Percentiles rank a stretch among this genome's conserved stretches.
phyloP scores from a whole-genome alignment of 1,284 basidiomycete genomes.

The Megacollybia platyphylla region DNA sequence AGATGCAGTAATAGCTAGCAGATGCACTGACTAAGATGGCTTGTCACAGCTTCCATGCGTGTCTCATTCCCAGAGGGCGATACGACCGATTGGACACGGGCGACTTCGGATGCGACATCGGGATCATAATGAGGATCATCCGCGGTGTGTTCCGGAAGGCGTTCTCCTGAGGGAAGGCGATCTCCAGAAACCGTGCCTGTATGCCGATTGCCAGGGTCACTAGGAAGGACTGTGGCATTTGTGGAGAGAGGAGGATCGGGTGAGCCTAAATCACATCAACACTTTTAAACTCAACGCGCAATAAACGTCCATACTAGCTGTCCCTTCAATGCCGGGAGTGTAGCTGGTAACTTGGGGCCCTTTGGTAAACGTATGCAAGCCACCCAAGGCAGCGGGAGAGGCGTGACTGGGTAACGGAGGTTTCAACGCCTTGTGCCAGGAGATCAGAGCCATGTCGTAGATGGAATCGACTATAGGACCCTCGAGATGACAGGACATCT shows the following conservation, averaged over 20 bases:
- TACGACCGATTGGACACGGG: conserved; percentile 10
- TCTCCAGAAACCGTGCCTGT: conserved; percentile 1
- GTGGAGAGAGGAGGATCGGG: neutral
- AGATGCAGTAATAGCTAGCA: neutral
- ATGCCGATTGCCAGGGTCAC: neutral
- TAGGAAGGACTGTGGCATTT: neutral
- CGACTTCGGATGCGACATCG: conserved; percentile 12
- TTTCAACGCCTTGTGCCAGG: conserved; percentile 45
- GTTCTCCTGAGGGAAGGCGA: conserved; percentile 6
- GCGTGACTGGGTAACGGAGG: conserved; percentile 38
- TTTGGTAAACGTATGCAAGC: neutral
- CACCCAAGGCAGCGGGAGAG: conserved; percentile 7
- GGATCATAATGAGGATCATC: conserved; percentile 11
- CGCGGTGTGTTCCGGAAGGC: conserved; percentile 10
- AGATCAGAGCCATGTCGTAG: conserved; percentile 64
- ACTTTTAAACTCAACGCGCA: neutral
- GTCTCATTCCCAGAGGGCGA: conserved; percentile 9
- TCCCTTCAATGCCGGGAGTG: neutral
- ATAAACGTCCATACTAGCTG: neutral
- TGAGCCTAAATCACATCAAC: neutral
- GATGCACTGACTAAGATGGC: conserved; percentile 10
- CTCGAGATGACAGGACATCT: conserved; percentile 59
- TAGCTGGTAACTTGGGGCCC: conserved; percentile 1
- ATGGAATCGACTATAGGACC: conserved; percentile 61
- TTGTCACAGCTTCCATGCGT: conserved; percentile 11